Conservation (phyloP, 2,329 filamentous ascomycete genomes). For the Scedosporium apiospermum region DNA sequence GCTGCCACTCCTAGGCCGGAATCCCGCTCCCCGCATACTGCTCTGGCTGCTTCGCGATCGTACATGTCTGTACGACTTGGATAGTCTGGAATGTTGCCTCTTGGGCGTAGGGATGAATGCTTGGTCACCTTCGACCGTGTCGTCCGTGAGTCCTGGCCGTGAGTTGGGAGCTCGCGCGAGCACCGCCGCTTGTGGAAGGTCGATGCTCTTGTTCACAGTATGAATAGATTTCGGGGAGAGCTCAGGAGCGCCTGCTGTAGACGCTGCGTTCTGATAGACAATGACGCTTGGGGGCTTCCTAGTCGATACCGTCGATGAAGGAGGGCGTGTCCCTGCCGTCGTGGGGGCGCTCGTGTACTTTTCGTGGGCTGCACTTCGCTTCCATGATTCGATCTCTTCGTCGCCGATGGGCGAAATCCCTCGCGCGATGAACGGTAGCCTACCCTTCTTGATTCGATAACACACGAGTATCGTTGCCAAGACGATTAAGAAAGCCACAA, state of each 20-base stretch:
- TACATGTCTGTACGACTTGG: constrained; percentile 31
- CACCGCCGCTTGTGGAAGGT: constrained; percentile 38
- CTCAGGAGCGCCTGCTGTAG: constrained; percentile 18
- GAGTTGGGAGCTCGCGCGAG: constrained; percentile 53
- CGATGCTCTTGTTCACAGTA: constrained; percentile 30
- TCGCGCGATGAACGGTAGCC: constrained; percentile 36
- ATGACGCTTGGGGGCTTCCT: constrained; percentile 44
- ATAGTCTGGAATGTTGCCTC: constrained; percentile 42
- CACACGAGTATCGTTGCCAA: constrained; percentile 23
- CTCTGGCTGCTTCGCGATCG: constrained; percentile 37
- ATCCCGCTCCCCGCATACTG: constrained; percentile 22
- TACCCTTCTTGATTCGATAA: constrained; percentile 27
- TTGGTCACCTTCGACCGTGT: constrained; percentile 48
- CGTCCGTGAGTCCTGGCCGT: constrained; percentile 52
- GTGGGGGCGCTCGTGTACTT: constrained; percentile 18
- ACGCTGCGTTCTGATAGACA: constrained; percentile 33
- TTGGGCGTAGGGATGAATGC: constrained; percentile 46
- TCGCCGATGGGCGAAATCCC: constrained; percentile 54
- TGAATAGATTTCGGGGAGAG: constrained; percentile 19
- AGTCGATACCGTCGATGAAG: neutral
- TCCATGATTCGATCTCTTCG: constrained; percentile 59
- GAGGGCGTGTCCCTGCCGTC: constrained; percentile 10
- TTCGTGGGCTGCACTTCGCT: constrained; percentile 25
- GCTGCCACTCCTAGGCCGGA: neutral
- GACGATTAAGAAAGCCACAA: constrained; percentile 23